Conservation (phyloP, 495 filamentous ascomycete species). For the Antarctomyces pellizariae region DNA sequence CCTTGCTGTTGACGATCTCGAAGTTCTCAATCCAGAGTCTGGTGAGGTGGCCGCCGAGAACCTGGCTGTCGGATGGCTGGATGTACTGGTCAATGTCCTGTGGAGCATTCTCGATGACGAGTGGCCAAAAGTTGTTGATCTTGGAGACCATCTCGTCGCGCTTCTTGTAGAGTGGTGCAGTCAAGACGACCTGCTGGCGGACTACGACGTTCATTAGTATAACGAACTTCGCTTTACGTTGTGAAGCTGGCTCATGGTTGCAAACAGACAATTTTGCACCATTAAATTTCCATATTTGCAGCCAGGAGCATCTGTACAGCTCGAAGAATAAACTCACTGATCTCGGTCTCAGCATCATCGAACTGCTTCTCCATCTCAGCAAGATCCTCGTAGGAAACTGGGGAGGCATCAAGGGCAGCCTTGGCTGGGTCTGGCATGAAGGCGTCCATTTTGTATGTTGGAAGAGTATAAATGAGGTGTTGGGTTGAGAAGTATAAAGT, state of each 20-base stretch:
- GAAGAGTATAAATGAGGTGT: too few species aligned
- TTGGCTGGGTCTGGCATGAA: conserved; percentile 17
- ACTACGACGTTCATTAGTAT: conserved; percentile 18
- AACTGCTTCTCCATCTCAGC: conserved; percentile 44
- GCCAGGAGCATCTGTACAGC: not conserved
- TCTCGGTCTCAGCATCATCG: conserved; percentile 42
- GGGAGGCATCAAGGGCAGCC: conserved; percentile 18
- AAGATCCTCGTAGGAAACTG: conserved; percentile 30
- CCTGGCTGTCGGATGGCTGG: conserved; percentile 45
- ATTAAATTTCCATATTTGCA: too few species aligned
- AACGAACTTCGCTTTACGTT: too few species aligned
- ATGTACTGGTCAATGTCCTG: conserved; percentile 67
- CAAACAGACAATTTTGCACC: too few species aligned
- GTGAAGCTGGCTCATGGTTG: too few species aligned
- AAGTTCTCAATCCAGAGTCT: conserved; percentile 47
- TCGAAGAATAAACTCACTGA: conserved; percentile 30
- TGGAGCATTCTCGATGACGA: conserved; percentile 67
- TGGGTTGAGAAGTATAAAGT: too few species aligned
- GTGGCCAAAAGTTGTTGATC: conserved; percentile 70
- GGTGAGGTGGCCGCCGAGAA: conserved; percentile 36
- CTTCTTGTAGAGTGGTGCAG: conserved; percentile 40
- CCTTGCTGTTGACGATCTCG: conserved; percentile 36
- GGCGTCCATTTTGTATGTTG: too few species aligned
- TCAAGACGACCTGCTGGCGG: conserved; percentile 27
- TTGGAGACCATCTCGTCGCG: conserved; percentile 39